Evolutionary conservation across 768 basidiomycete species (phyloP).

Genomic region (Myochromella boudieri): DNA sequence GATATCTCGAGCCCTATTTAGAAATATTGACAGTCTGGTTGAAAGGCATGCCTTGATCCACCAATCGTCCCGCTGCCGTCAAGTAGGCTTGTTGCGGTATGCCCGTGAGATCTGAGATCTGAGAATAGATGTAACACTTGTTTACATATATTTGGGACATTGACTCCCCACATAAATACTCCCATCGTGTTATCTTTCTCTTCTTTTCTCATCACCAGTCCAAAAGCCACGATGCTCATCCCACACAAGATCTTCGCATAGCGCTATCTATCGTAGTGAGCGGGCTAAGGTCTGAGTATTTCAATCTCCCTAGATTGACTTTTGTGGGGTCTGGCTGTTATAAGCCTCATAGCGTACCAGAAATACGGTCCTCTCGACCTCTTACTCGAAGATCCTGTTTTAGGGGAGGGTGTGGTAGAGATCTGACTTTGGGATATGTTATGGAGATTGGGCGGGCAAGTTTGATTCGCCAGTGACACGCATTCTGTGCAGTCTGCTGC

Average conservation of each 20-base stretch:
- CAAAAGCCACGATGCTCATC: conserved; percentile 61
- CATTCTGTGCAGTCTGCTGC: conserved; percentile 9
- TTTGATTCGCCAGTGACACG: conserved; percentile 16
- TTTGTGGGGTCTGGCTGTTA: conserved; percentile 53
- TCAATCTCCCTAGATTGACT: conserved; percentile 48
- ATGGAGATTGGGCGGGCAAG: conserved; percentile 41
- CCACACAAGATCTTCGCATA: conserved; percentile 34
- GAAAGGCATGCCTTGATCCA: no score
- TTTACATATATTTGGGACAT: no score
- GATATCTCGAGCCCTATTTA: no score
- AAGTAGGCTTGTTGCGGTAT: no score
- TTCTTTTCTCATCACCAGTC: conserved; percentile 21
- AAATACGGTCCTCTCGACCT: conserved; percentile 34
- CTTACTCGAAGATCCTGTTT: conserved; percentile 37
- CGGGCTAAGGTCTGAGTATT: no score
- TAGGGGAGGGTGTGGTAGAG: conserved; percentile 27
- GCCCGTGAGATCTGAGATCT: no score
- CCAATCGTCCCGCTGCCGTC: no score
- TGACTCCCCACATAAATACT: no score
- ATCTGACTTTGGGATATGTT: conserved; percentile 40
- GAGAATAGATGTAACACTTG: no score
- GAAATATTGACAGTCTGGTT: no score
- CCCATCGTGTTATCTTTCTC: no score
- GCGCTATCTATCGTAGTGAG: no score
- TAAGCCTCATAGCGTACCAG: conserved; percentile 55